Conservation (phyloP, 106 monocot genomes). For the Platanthera guangdongensis region DNA sequence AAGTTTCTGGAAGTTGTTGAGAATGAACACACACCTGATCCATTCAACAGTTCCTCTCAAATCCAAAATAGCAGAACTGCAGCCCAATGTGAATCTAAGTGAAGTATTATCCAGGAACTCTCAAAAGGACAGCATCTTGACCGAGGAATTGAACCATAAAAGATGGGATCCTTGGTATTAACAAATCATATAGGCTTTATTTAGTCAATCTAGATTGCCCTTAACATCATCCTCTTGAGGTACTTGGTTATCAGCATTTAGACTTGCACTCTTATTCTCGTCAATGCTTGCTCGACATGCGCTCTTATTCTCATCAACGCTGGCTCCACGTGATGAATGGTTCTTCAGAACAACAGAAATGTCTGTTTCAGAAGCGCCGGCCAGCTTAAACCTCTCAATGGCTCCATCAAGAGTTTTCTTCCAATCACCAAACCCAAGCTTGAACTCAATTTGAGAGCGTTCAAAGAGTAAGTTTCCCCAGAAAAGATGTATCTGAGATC, state of each 20-base stretch:
- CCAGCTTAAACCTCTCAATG: constrained; percentile 87
- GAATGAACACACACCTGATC: constrained; percentile 22
- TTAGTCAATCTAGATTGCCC: constrained; percentile 23
- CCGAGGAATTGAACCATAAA: neutral
- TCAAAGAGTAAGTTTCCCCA: constrained; percentile 99
- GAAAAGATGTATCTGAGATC: constrained; percentile 95
- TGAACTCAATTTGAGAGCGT: constrained; percentile 87
- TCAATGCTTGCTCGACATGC: constrained; percentile 18
- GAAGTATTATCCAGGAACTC: neutral
- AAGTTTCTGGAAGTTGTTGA: constrained; percentile 2
- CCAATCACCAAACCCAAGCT: constrained; percentile 64
- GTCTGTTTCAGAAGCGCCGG: constrained; percentile 87
- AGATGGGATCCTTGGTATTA: neutral
- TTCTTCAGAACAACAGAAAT: constrained; percentile 76
- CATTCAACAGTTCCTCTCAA: constrained; percentile 7
- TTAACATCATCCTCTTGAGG: constrained; percentile 36
- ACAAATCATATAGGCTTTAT: neutral
- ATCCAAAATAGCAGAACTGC: constrained; percentile 5
- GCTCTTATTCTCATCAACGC: constrained; percentile 45
- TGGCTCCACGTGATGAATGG: constrained; percentile 57
- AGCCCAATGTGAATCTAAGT: constrained; percentile 2
- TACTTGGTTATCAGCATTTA: constrained; percentile 4
- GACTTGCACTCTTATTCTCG: constrained; percentile 38
- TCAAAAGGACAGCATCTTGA: neutral
- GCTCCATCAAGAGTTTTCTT: constrained; percentile 78